These are phyloP conservation scores for Allium cepa DNA, from an alignment of 106 monocot genomes.

Conservation along the genomic window DNA sequence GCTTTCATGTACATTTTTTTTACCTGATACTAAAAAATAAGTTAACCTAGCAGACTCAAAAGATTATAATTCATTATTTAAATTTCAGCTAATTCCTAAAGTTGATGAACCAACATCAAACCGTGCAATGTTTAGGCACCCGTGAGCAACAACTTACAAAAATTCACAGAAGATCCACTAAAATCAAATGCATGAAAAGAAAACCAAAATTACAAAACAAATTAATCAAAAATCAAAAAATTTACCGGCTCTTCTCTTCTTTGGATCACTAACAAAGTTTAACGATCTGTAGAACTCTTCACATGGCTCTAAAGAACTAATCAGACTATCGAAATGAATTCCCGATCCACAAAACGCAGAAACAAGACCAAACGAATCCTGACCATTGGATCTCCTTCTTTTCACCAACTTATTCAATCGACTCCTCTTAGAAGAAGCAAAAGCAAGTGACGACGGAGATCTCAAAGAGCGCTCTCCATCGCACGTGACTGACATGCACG, in stretches of 20 bases:
- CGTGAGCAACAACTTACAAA: neutral
- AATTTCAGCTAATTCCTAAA: neutral
- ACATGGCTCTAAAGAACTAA: slow-evolving; percentile 2
- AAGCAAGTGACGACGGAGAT: slow-evolving; percentile 1
- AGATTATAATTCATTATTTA: neutral
- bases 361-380: slow-evolving; percentile 1
- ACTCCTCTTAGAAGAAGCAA: neutral
- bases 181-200: neutral
- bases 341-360: slow-evolving; percentile 7
- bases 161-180: neutral
- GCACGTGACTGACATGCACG: slow-evolving; percentile 21
- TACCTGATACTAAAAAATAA: too few relatives aligned
- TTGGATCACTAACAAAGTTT: slow-evolving; percentile 4
- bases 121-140: slow-evolving; percentile 1
- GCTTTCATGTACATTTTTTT: too few relatives aligned
- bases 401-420: neutral
- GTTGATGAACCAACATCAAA: slow-evolving; percentile 2
- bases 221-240: neutral
- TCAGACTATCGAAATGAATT: neutral
- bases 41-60: neutral
- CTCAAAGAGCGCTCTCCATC: slow-evolving; percentile 7
- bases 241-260: slow-evolving; percentile 5
- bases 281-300: slow-evolving; percentile 9
- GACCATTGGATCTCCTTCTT: slow-evolving; percentile 3
- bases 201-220: neutral